Evolutionary conservation across 805 yeast genomes (phyloP), one percentile per base, ranked within the genome.

Genomic region (Spathaspora gorwiae): DNA sequence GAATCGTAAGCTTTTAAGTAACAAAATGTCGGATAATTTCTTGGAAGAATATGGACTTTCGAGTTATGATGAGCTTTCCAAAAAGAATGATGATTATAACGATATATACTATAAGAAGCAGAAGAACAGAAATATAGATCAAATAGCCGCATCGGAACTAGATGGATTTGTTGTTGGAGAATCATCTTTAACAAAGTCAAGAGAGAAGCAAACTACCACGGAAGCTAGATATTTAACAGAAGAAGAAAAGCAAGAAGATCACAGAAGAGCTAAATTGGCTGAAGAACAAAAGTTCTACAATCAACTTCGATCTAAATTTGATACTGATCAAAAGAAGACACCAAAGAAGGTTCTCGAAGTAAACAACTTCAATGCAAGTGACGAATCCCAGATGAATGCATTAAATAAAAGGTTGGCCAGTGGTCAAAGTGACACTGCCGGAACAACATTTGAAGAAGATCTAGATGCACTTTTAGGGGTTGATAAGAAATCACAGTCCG

Each of bases 1-100:
- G 43, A 61, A 52, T 26, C 49, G 75, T 7, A 65, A 63, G 46
- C 42, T 68, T 40, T 62, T 68, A 33, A 53, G 48, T 10, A 56
- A 58, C 33, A 62, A 62, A 40, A 43, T 66, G 40, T 53, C 64
- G 13, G 67, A 61, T 29, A 60, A 66, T 40, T 56, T 68, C 29
- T 51, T 69, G 26, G 66, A 65, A 32, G 75, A 71, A 42, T 71
- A 71, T 49, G 75, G 75, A 1, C 44, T 71, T 12, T 60, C 51
- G 3, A 56, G 60, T 46, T 67, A 66, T 47, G 39, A 49, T 7
- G 61, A 65, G 10, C 60, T 68, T 1, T 57, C 61, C 1, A 59
- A 56, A 31, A 43, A 50, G 5, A 48, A 54, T 15, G 54, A 57
- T 31, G 72, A 68, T 49, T 64, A 64, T 49, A 59, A 63, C 46